These are phyloP conservation scores for Phytophthora meadii DNA, from an alignment of 352 stramenopile species.

Conservation along the genomic window DNA sequence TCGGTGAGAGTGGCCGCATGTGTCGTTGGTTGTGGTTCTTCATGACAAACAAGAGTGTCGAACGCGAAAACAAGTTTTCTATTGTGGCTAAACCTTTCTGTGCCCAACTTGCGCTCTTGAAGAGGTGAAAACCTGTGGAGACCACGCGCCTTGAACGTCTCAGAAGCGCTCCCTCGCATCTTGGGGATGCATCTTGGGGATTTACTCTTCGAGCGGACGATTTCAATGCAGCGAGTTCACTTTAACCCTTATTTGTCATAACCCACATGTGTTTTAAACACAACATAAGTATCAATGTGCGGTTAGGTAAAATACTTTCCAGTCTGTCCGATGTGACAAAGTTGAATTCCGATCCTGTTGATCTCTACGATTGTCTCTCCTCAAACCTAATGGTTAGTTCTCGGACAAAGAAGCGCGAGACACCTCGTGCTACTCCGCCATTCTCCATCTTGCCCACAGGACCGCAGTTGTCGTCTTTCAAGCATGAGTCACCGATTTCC, in stretches of 20 bases:
- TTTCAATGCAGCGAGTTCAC: neutral
- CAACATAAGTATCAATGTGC: neutral
- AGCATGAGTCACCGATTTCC: conserved; percentile 45
- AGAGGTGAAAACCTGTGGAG: conserved; percentile 35
- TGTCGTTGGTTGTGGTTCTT: conserved; percentile 3
- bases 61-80: conserved; percentile 17
- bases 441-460: conserved; percentile 33
- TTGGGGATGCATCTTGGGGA: conserved; percentile 23
- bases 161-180: conserved; percentile 17
- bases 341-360: conserved; percentile 23
- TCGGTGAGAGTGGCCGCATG: conserved; percentile 9
- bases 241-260: conserved; percentile 4
- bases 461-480: conserved; percentile 10
- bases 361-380: conserved; percentile 27
- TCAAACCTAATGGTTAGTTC: conserved; percentile 13
- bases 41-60: neutral
- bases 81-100: conserved; percentile 12
- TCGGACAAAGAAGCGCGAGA: conserved; percentile 38
- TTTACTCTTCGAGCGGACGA: conserved; percentile 29
- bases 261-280: neutral
- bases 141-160: conserved; percentile 5
- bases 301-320: neutral
- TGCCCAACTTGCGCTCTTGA: conserved; percentile 21
- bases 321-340: conserved; percentile 4
- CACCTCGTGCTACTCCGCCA: conserved; percentile 12